phyloP scores from a whole-genome alignment of 495 filamentous ascomycete genomes.

The Margaritispora aquatica region DNA sequence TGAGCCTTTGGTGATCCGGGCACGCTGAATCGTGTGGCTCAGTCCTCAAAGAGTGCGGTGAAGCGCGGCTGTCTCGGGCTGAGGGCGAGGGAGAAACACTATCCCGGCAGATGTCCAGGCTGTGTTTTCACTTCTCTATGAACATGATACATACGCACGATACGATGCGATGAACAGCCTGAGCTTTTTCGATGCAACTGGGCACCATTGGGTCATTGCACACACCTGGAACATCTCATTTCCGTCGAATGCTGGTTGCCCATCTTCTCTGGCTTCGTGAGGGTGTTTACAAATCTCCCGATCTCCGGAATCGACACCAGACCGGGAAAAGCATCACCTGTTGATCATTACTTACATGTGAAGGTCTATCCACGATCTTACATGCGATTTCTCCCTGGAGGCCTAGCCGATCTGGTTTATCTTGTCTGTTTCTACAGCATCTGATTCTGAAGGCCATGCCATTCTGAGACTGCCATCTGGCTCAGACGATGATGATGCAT shows the following conservation, averaged over 20 bases:
- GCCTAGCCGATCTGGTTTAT: no score
- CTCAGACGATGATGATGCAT: background rate
- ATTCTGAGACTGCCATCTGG: no score
- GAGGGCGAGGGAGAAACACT: background rate
- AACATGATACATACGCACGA: background rate
- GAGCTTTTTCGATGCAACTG: background rate
- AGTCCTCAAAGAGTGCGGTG: background rate
- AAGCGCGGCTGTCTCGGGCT: background rate
- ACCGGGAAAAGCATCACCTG: no score
- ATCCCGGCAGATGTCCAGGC: background rate
- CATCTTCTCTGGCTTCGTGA: no score
- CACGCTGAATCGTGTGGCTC: background rate
- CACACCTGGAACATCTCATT: background rate
- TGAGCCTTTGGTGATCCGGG: background rate
- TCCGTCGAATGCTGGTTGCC: no score
- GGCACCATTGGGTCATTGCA: background rate
- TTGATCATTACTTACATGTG: no score
- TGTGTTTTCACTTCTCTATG: background rate
- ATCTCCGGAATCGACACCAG: no score
- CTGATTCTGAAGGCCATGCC: no score
- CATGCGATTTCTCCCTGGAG: no score
- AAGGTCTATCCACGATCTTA: no score
- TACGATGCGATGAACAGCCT: background rate
- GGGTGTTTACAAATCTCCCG: no score
- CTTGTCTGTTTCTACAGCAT: no score